These are phyloP conservation scores for Sporisorium scitamineum DNA, from an alignment of 1,284 basidiomycete genomes.

Conservation along the genomic window DNA sequence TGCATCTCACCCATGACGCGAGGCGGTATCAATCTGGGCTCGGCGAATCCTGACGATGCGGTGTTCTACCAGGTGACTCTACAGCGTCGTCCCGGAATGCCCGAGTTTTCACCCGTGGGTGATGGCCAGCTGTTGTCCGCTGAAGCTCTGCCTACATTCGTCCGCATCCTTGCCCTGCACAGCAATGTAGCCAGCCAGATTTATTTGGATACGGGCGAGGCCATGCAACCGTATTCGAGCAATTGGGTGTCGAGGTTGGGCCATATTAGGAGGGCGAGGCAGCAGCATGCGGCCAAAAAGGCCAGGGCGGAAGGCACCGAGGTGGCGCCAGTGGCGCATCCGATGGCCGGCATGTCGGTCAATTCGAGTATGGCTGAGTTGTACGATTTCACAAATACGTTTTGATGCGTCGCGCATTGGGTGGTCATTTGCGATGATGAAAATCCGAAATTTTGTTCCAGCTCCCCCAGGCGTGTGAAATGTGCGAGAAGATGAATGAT, in stretches of 20 bases:
- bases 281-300: conserved; percentile 31
- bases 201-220: conserved; percentile 64
- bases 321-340: not conserved
- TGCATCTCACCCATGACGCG: conserved; percentile 75
- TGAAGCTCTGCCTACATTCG: conserved; percentile 60
- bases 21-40: conserved; percentile 59
- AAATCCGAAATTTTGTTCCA: too few species aligned
- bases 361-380: conserved; percentile 27
- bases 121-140: conserved; percentile 65
- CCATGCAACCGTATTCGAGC: conserved; percentile 64
- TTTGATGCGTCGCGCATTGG: conserved; percentile 1
- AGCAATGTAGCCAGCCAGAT: conserved; percentile 67
- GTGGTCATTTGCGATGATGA: not conserved
- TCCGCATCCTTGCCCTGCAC: conserved; percentile 64
- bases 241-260: conserved; percentile 62
- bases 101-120: conserved; percentile 65
- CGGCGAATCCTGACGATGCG: conserved; percentile 60
- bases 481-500: too few species aligned
- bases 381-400: conserved; percentile 56
- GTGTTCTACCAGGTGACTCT: conserved; percentile 67
- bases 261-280: conserved; percentile 45
- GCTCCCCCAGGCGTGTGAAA: too few species aligned
- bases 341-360: conserved; percentile 20
- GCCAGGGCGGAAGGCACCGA: conserved; percentile 16
- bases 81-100: conserved; percentile 61